Percentiles rank a stretch among this genome's conserved stretches.
Evolutionary conservation across 768 basidiomycete species (phyloP).

Genomic region (Lentinula sp.): DNA sequence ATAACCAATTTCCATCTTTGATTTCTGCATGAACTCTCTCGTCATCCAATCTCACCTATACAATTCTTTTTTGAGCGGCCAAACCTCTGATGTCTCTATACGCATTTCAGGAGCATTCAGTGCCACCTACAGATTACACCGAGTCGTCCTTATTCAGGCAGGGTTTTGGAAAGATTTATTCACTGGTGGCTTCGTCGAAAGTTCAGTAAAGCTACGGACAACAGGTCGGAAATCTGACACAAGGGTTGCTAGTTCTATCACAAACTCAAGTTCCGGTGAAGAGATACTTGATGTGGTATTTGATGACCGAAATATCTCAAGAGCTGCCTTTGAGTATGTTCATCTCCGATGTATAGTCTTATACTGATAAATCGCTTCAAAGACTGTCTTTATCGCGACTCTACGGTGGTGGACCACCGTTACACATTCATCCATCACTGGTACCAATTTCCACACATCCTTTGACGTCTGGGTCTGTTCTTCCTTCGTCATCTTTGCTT

Average conservation of each 20-base stretch:
- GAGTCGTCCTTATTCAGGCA: conserved; percentile 79
- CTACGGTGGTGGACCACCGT: conserved; percentile 79
- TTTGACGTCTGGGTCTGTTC: conserved; percentile 48
- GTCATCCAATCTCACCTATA: conserved; percentile 77
- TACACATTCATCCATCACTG: conserved; percentile 60
- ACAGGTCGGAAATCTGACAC: background rate
- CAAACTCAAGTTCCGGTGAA: conserved; percentile 15
- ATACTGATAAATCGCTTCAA: background rate
- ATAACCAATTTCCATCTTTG: background rate
- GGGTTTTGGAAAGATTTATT: conserved; percentile 90
- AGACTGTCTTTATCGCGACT: conserved; percentile 84
- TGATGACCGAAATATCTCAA: conserved; percentile 84
- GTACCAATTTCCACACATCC: conserved; percentile 64
- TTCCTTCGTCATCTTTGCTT: conserved; percentile 13
- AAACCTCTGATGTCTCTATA: conserved; percentile 75
- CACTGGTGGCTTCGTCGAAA: conserved; percentile 72
- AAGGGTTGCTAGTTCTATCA: conserved; percentile 10
- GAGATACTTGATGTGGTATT: conserved; percentile 68
- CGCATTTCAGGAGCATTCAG: conserved; percentile 53
- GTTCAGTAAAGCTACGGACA: conserved; percentile 18
- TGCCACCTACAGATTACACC: conserved; percentile 75
- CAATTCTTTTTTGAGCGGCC: conserved; percentile 60
- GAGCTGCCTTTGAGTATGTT: conserved; percentile 88
- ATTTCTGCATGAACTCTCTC: background rate
- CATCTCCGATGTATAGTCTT: background rate